Percentiles rank a stretch among this genome's conserved stretches.
phyloP scores from a whole-genome alignment of 2,329 filamentous ascomycete species.

The Alternaria panax region DNA sequence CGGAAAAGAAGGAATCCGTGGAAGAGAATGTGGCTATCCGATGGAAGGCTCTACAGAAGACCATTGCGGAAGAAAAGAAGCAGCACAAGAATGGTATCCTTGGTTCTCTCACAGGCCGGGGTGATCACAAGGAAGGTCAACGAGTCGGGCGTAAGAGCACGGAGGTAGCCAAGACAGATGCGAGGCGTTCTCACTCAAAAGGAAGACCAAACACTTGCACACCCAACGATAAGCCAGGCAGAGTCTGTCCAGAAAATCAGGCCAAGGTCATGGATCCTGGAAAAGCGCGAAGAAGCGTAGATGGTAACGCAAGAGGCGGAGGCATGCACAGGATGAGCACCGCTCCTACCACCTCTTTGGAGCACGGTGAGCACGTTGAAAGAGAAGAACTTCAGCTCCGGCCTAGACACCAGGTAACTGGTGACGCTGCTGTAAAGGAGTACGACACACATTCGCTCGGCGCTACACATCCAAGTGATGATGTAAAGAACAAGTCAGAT shows the following conservation, averaged over 20 bases:
- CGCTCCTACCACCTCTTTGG: conserved; percentile 21
- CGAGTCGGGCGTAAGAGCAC: conserved; percentile 38
- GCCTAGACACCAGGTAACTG: not conserved
- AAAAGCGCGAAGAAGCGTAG: conserved; percentile 21
- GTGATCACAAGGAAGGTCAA: conserved; percentile 39
- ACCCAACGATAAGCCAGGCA: conserved; percentile 18
- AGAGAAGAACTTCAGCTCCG: conserved; percentile 9
- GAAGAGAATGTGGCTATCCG: conserved; percentile 33
- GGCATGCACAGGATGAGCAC: conserved; percentile 28
- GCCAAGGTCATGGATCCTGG: conserved; percentile 19
- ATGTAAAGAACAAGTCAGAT: conserved; percentile 12
- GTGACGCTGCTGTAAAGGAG: conserved; percentile 5
- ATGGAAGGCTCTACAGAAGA: conserved; percentile 37
- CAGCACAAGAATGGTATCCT: conserved; percentile 33
- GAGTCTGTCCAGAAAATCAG: not conserved
- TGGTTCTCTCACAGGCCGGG: conserved; percentile 34
- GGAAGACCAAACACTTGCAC: conserved; percentile 18
- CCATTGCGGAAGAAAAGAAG: conserved; percentile 37
- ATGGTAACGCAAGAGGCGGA: conserved; percentile 9
- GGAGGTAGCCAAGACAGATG: conserved; percentile 15
- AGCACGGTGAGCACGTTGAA: conserved; percentile 7
- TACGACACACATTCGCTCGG: conserved; percentile 12
- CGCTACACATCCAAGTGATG: conserved; percentile 6
- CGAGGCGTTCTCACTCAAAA: conserved; percentile 6
- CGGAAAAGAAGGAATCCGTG: conserved; percentile 39